These are phyloP conservation scores for Entomortierella beljakovae DNA, from an alignment of 192 early-diverging fungal genomes.

Conservation along the genomic window DNA sequence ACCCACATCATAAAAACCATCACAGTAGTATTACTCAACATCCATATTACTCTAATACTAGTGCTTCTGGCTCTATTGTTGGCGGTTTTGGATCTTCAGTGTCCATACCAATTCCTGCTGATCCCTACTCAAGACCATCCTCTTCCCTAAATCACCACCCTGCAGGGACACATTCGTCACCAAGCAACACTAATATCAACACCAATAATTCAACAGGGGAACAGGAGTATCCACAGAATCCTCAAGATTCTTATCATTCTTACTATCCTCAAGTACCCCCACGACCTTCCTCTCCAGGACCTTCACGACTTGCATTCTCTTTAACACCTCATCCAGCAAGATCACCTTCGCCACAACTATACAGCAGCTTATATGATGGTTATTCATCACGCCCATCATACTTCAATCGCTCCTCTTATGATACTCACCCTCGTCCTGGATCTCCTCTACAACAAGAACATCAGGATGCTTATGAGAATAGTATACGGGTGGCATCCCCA, in stretches of 20 bases:
- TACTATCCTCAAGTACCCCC: slow-evolving; percentile 40
- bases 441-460: slow-evolving; percentile 41
- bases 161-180: slow-evolving; percentile 7
- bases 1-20: slow-evolving; percentile 18
- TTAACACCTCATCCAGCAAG: slow-evolving; percentile 27
- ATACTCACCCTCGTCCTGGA: slow-evolving; percentile 35
- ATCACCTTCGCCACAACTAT: slow-evolving; percentile 45
- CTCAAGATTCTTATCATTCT: slow-evolving; percentile 26
- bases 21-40: slow-evolving; percentile 24
- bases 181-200: slow-evolving; percentile 3
- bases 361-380: slow-evolving; percentile 16
- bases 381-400: slow-evolving; percentile 26
- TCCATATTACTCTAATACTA: slow-evolving; percentile 23
- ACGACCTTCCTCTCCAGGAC: slow-evolving; percentile 22
- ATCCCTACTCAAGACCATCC: slow-evolving; percentile 28
- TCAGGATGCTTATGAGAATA: slow-evolving; percentile 38
- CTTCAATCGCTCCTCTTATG: slow-evolving; percentile 27
- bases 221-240: slow-evolving; percentile 50
- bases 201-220: slow-evolving; percentile 4
- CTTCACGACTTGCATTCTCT: slow-evolving; percentile 36
- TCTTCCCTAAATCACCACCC: slow-evolving; percentile 5
- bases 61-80: slow-evolving; percentile 11
- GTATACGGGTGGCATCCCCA: slow-evolving; percentile 20
- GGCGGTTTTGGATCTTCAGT: slow-evolving; percentile 13
- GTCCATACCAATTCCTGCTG: slow-evolving; percentile 19